Evolutionary conservation across 768 basidiomycete genomes (phyloP).

Genomic region (Tulasnella sp.): DNA sequence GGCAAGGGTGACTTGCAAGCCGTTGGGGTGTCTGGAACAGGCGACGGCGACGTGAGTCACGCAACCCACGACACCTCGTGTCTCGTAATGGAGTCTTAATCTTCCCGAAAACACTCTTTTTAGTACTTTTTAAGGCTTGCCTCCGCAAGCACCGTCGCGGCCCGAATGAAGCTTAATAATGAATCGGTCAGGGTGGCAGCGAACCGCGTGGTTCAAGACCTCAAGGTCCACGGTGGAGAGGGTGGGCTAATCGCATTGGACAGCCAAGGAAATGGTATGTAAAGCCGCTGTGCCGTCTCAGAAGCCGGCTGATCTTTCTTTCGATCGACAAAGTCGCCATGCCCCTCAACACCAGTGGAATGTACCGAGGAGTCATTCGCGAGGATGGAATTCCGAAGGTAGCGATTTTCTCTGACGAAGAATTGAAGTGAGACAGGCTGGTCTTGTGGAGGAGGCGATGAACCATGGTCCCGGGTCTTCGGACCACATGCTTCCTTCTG

Average conservation of each 20-base stretch:
- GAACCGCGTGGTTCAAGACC: conserved; percentile 47
- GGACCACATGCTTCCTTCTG: not conserved
- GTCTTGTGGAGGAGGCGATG: not conserved
- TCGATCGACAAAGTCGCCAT: conserved; percentile 48
- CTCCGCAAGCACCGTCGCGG: conserved; percentile 58
- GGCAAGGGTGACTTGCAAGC: conserved; percentile 35
- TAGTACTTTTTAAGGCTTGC: conserved; percentile 72
- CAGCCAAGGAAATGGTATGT: conserved; percentile 55
- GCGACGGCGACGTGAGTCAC: conserved; percentile 66
- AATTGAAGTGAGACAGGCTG: conserved; percentile 21
- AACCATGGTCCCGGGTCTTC: not conserved
- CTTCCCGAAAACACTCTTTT: not conserved
- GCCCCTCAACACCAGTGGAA: conserved; percentile 67
- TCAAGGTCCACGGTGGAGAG: conserved; percentile 50
- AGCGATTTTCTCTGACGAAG: conserved; percentile 71
- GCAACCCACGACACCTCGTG: conserved; percentile 1
- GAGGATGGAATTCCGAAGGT: conserved; percentile 62
- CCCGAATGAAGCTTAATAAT: conserved; percentile 51
- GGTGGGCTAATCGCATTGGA: conserved; percentile 76
- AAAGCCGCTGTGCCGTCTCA: not conserved
- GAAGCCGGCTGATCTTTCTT: not conserved
- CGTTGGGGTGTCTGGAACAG: conserved; percentile 75
- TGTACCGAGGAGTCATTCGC: conserved; percentile 72
- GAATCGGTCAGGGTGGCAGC: conserved; percentile 54
- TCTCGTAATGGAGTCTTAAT: not conserved